Evolutionary conservation across 2,329 filamentous ascomycete species (phyloP), one percentile per base, ranked within the genome.

Genomic region (Hypoxylon sp.): DNA sequence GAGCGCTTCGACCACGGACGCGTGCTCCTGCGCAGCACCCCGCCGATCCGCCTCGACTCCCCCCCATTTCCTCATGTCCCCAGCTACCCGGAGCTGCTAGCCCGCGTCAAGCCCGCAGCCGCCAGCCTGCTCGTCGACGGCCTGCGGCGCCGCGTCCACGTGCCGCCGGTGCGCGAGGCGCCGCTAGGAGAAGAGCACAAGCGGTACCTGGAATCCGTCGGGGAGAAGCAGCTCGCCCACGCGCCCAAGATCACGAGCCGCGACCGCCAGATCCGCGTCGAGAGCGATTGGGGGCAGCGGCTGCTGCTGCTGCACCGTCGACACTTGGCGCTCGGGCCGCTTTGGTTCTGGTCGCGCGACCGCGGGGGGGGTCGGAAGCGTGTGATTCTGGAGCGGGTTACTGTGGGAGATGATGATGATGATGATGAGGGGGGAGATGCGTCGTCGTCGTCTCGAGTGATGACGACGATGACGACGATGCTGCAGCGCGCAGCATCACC

Each of bases 1-100:
- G 73, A 75, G 11, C 72, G 78, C 35, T 97, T 97, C 67, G 94
- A 99, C 69, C 83, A 85, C 52, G 94, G 94, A 19, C 70, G 76
- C 2, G 80, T 97, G 7, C 77, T 99, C 17, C 78, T 82, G 11
- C 84, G 0, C 78, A 81, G 0, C 83, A 84, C 0, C 84, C 83
- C 1, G 75, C 90, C 21, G 73, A 73, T 15, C 73, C 82, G 19
- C 73, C n/a, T n/a, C n/a, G n/a, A n/a, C n/a, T n/a, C n/a, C n/a
- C n/a, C n/a, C n/a, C n/a, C n/a, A n/a, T n/a, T n/a, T n/a, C n/a
- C n/a, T n/a, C n/a, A n/a, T n/a, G n/a, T 21, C 15, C 78, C 74
- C 51, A 82, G 79, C 0, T 74, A 81, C 1, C 63, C 71, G 0
- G 63, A 74, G 7, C 71, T 91, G 3, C 71, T 81, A 1, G 68